Percentiles rank a stretch among this genome's conserved stretches.
Evolutionary conservation across 129 eudicot species (phyloP).

Genomic region (Artemisia tridentata): DNA sequence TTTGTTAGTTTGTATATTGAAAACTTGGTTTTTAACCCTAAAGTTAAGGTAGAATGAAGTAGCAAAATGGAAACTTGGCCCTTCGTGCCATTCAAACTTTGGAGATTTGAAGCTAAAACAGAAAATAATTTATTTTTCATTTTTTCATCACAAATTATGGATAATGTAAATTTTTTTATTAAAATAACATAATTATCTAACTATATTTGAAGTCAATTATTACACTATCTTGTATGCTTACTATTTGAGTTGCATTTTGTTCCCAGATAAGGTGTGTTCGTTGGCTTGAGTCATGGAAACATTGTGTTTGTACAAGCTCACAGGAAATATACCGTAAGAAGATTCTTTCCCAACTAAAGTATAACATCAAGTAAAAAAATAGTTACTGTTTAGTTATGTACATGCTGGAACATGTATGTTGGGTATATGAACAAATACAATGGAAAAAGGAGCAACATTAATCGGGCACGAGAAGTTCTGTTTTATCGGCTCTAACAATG

Average conservation of each 20-base stretch:
- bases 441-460: conserved; percentile 55
- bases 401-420: conserved; percentile 47
- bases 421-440: conserved; percentile 58
- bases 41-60: no score
- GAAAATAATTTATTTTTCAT: background rate
- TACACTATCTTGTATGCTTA: background rate
- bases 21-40: no score
- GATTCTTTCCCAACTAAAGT: background rate
- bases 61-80: no score
- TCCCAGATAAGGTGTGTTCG: conserved; percentile 54
- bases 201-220: background rate
- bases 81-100: background rate
- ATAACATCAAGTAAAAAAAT: background rate
- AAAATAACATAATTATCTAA: background rate
- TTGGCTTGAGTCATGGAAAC: conserved; percentile 36
- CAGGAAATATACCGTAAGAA: conserved; percentile 4
- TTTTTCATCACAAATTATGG: background rate
- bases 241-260: conserved; percentile 17
- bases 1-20: no score
- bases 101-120: no score
- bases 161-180: background rate
- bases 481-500: conserved; percentile 43
- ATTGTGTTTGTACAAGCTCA: background rate
- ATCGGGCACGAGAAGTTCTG: conserved; percentile 36
- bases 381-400: conserved; percentile 14